These are phyloP conservation scores for Priceomyces castillae DNA, from an alignment of 805 yeast species.

Conservation along the genomic window DNA sequence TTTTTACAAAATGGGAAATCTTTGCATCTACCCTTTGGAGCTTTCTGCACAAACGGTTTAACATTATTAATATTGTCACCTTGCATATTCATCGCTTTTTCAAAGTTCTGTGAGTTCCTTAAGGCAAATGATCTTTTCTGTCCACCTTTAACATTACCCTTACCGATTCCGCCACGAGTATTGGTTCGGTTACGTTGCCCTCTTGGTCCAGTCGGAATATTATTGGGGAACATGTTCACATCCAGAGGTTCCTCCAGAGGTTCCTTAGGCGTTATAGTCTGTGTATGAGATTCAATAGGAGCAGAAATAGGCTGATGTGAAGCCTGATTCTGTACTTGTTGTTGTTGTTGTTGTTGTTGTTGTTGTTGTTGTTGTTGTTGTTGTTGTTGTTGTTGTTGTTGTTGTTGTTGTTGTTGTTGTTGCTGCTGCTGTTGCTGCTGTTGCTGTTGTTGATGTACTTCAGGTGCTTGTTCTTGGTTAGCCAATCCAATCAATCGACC, in stretches of 20 bases:
- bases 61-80: slow-evolving; percentile 22
- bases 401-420: slow-evolving; percentile 7
- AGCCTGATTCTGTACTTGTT: not conserved
- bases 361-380: slow-evolving; percentile 8
- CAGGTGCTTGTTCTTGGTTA: not conserved
- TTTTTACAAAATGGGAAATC: slow-evolving; percentile 71
- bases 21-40: slow-evolving; percentile 63
- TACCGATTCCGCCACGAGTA: slow-evolving; percentile 23
- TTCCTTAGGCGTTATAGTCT: not conserved
- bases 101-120: slow-evolving; percentile 40
- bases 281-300: not conserved
- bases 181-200: slow-evolving; percentile 5
- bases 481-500: slow-evolving; percentile 30
- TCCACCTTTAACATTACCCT: slow-evolving; percentile 16
- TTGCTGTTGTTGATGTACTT: not conserved
- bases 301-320: too few relatives aligned
- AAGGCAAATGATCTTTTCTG: slow-evolving; percentile 30
- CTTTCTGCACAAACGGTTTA: slow-evolving; percentile 38
- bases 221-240: slow-evolving; percentile 3
- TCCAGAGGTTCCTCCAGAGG: slow-evolving; percentile 2
- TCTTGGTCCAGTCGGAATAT: slow-evolving; percentile 8
- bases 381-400: slow-evolving; percentile 7
- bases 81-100: slow-evolving; percentile 39
- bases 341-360: slow-evolving; percentile 2
- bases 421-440: slow-evolving; percentile 9